These are phyloP conservation scores for Tranzscheliella williamsii DNA, from an alignment of 1,284 basidiomycete genomes.

Conservation along the genomic window DNA sequence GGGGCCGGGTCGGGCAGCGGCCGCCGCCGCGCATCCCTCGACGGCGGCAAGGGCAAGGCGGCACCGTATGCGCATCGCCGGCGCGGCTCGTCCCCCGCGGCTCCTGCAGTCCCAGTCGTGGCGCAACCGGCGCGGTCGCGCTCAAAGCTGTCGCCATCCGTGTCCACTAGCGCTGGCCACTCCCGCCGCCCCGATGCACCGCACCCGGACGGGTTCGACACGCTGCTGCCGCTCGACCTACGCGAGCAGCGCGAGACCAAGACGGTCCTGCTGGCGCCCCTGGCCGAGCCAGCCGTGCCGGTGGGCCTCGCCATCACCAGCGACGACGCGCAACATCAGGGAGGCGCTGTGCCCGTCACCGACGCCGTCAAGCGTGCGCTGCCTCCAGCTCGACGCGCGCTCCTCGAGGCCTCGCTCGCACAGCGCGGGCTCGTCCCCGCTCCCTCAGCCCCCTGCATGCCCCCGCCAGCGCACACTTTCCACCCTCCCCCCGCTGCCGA, in stretches of 20 bases:
- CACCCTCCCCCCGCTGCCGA: too few relatives aligned
- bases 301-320: constrained; percentile 26
- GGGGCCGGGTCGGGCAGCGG: constrained; percentile 32
- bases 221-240: constrained; percentile 17
- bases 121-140: too few relatives aligned
- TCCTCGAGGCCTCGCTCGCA: constrained; percentile 12
- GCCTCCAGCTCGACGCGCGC: constrained; percentile 18
- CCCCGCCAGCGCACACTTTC: too few relatives aligned
- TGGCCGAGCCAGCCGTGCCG: constrained; percentile 11
- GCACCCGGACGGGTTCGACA: constrained; percentile 4
- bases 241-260: constrained; percentile 3
- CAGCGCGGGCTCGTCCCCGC: constrained; percentile 1
- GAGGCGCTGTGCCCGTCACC: too few relatives aligned
- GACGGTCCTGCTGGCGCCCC: constrained; percentile 5
- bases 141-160: neutral
- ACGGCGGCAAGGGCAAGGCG: constrained; percentile 9
- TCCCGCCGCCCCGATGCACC: neutral
- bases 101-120: too few relatives aligned
- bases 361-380: constrained; percentile 22
- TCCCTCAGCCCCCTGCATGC: too few relatives aligned
- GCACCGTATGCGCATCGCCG: constrained; percentile 25
- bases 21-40: constrained; percentile 18
- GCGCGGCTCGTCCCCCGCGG: too few relatives aligned
- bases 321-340: too few relatives aligned
- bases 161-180: constrained; percentile 6